phyloP scores from a whole-genome alignment of 169 alveolate genomes.

The Plasmodium yoelii region DNA sequence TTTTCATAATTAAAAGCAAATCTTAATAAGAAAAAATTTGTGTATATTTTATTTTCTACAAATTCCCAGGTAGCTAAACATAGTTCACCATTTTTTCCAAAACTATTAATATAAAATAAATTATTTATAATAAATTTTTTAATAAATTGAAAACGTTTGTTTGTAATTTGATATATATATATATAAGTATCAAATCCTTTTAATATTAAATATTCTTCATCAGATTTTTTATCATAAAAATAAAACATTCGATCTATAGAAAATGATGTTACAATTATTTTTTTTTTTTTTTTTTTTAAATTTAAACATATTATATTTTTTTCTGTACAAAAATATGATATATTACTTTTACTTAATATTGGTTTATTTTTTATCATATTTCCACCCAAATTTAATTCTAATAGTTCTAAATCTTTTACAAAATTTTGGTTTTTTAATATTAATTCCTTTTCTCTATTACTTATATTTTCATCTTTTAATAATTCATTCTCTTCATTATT shows the following conservation, averaged over 20 bases:
- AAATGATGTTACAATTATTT: constrained; percentile 49
- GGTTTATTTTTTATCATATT: constrained; percentile 41
- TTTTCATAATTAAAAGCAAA: constrained; percentile 27
- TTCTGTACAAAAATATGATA: constrained; percentile 20
- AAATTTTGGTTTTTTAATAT: constrained; percentile 21
- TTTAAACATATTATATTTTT: constrained; percentile 26
- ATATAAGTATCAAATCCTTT: constrained; percentile 31
- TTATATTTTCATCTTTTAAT: constrained; percentile 29
- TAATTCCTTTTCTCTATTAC: constrained; percentile 19
- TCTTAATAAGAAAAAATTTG: constrained; percentile 33
- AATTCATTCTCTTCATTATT: constrained; percentile 19
- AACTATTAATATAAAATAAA: constrained; percentile 56
- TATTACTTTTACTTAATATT: constrained; percentile 16
- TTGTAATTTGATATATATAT: constrained; percentile 37
- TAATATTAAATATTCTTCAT: constrained; percentile 62
- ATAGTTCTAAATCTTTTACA: constrained; percentile 10
- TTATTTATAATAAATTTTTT: constrained; percentile 54
- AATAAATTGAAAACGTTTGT: constrained; percentile 12
- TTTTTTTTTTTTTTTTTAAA: constrained; percentile 49
- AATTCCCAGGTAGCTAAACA: constrained; percentile 67
- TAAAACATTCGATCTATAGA: constrained; percentile 53
- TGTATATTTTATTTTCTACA: constrained; percentile 8
- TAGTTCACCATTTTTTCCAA: constrained; percentile 60
- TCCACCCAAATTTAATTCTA: constrained; percentile 19
- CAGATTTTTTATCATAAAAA: constrained; percentile 28